phyloP scores from a whole-genome alignment of 2,329 filamentous ascomycete genomes.

The Venturia aucupariae region DNA sequence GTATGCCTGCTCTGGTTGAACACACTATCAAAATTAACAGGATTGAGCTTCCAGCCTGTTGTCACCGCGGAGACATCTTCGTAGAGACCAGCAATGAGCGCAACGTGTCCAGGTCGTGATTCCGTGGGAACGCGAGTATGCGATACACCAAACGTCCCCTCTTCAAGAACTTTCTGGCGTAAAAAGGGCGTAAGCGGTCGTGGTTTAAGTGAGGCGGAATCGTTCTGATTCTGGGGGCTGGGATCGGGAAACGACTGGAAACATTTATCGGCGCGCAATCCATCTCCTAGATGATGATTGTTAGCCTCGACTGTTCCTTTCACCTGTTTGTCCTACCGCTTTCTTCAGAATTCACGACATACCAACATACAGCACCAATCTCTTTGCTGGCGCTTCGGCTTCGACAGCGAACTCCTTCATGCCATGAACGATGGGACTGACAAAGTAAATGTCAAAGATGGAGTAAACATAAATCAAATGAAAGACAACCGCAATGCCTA shows the following conservation, averaged over 20 bases:
- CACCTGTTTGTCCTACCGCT: background rate
- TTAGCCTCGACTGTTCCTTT: background rate
- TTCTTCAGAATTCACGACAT: constrained; percentile 9
- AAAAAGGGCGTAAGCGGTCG: constrained; percentile 84
- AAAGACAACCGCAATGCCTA: constrained; percentile 82
- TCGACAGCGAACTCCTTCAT: constrained; percentile 77
- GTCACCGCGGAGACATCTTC: constrained; percentile 97
- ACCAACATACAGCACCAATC: constrained; percentile 91
- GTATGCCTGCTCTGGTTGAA: constrained; percentile 96
- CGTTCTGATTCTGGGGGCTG: constrained; percentile 47
- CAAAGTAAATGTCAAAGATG: constrained; percentile 98
- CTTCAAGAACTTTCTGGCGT: constrained; percentile 74
- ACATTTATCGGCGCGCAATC: constrained; percentile 92
- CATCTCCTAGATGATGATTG: constrained; percentile 54
- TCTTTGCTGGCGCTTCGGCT: constrained; percentile 69
- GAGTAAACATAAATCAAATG: constrained; percentile 90
- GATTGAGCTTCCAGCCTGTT: constrained; percentile 97
- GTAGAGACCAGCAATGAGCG: constrained; percentile 90
- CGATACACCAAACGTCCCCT: constrained; percentile 94
- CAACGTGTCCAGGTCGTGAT: constrained; percentile 91
- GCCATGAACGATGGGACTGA: constrained; percentile 91
- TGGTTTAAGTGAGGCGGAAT: constrained; percentile 56
- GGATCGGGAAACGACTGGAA: constrained; percentile 91
- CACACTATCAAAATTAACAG: constrained; percentile 96
- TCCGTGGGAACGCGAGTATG: constrained; percentile 96